Base-by-base conservation (phyloP, 257 asterid genomes). In the Oldenlandia corymbosa region DNA sequence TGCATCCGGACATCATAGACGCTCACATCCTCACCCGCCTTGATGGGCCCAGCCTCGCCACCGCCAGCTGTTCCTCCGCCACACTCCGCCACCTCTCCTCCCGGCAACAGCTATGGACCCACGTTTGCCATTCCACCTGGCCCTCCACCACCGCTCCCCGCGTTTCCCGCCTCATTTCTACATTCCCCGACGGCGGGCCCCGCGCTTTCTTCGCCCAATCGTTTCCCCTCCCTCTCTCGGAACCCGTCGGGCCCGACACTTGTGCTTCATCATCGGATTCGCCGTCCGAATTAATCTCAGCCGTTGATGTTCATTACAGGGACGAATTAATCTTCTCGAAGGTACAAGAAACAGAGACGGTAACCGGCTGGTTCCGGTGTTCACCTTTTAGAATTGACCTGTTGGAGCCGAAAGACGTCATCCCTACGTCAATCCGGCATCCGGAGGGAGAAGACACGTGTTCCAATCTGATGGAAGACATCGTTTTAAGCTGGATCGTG, bases 361-460 rank as follows among this genome's bases (percentile, higher is more conserved):
- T 43, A 2, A 74, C 75, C 70, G 84, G 68, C 14, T 91, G 96
- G 98, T 91, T 86, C 80, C 90, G 79, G 67, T 86, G 88, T 77
- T 88, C 95, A 5, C 98, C 96, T 2, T 83, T 86, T 71, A 70
- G 95, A 63, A 71, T 91, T 10, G 98, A 91, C 79, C 76, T 91
- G 8, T 71, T 91, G 17, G 95, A 83, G 61, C 95, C 87, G 0
- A 88, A 88, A 68, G 96, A 86, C 45, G 82, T 77, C 48, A 81
- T 88, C 55, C 79, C 84, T 54, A 83, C 94, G 10, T 68, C 73
- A 7, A 72, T 86, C 50, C 53, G 28, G 32, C 83, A 77, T 54
- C 85, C 90, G 6, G 79, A 59, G 0, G 80, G 74, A 0, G 88
- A 83, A 14, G 90, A 70, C 47, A 69, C 72, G 43, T 81, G 83